Evolutionary conservation across 176 grass and related monocot genomes (phyloP), one percentile per base, ranked within the genome.

Genomic region (Stipa capillata): DNA sequence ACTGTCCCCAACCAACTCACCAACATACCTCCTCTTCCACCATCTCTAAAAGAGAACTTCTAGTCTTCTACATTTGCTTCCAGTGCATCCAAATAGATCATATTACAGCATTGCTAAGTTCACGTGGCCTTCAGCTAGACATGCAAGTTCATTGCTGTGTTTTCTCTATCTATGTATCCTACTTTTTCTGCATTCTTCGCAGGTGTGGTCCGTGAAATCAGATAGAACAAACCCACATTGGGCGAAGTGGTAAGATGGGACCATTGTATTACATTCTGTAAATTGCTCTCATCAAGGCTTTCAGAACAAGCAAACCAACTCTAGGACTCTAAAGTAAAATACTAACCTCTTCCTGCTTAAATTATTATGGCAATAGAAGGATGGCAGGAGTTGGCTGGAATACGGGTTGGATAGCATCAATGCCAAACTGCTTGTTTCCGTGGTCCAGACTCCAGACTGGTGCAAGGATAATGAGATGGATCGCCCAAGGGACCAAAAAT

Each of bases 371-470:
- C 69, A 82, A 60, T 37, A 10, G 31, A 77, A 64, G 35, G 62
- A 49, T 24, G 12, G 44, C 23, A 21, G 17, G 59, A 35, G 51
- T 52, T 74, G 71, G 64, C 79, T 82, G 65, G 73, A 72, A 56
- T 34, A 55, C 47, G 79, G 57, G 65, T 40, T 73, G 56, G 65
- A 50, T 20, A 24, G 67, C 80, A 88, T 79, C 80, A 73, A 84
- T 84, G 75, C 51, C 24, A 17, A 88, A 57, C 56, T 66, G 74
- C n/a, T 42, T 24, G 39, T 25, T 76, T 83, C 57, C 56, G 41
- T 72, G 73, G 47, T 63, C 65, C 48, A 36, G 27, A 72, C 66
- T 47, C 40, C 57, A 39, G 25, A 73, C 28, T 27, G 49, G 83
- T 43, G 43, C 53, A 42, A n/a, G 40, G 35, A 77, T 63, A 1